These are phyloP conservation scores for Lactuca sativa DNA, from an alignment of 129 eudicot genomes.

Conservation along the genomic window DNA sequence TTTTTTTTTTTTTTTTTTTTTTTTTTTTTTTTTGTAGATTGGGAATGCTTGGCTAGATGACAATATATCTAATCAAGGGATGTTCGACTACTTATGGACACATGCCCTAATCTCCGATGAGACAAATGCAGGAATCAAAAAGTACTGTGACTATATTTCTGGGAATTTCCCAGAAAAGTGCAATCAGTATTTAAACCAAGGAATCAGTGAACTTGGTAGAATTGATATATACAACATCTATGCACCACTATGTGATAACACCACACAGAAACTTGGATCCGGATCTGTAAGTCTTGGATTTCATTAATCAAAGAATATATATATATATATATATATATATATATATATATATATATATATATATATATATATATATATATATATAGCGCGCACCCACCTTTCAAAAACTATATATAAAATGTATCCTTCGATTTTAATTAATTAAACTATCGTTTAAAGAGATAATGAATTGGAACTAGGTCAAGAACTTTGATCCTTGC, in stretches of 20 bases:
- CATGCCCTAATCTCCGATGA: slow-evolving; percentile 49
- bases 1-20: neutral
- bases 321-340: no score
- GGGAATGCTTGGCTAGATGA: slow-evolving; percentile 43
- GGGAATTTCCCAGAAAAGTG: slow-evolving; percentile 27
- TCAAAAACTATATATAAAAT: no score
- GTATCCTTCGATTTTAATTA: no score
- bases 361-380: no score
- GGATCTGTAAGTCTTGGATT: slow-evolving; percentile 42
- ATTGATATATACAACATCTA: slow-evolving; percentile 47
- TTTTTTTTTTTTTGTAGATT: slow-evolving; percentile 20
- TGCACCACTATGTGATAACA: slow-evolving; percentile 39
- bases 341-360: no score
- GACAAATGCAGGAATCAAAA: slow-evolving; percentile 33
- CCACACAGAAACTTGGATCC: slow-evolving; percentile 24
- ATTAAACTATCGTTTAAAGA: neutral
- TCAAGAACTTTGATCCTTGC: slow-evolving; percentile 50
- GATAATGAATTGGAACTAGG: slow-evolving; percentile 22
- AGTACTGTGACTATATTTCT: slow-evolving; percentile 27
- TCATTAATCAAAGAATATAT: no score
- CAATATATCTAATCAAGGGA: slow-evolving; percentile 16
- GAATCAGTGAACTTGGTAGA: slow-evolving; percentile 13
- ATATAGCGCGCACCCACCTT: no score
- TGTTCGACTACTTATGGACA: slow-evolving; percentile 41
- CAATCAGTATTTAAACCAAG: slow-evolving; percentile 4